Base-by-base conservation (phyloP, 352 stramenopile species). In the Peronosclerospora sorghi region DNA sequence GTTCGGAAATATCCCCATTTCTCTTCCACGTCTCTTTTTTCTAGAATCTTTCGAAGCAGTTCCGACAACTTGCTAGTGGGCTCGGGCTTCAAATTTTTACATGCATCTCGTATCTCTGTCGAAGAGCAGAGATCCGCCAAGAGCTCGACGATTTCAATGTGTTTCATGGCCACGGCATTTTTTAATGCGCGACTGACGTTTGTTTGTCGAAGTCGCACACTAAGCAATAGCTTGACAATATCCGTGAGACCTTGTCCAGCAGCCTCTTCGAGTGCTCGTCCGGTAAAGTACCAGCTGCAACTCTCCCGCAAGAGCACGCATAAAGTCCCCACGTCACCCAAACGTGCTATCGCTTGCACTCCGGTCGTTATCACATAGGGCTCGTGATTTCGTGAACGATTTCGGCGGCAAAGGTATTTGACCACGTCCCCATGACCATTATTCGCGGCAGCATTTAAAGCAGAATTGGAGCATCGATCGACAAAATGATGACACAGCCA, bases 391-490 rank as follows among this genome's bases (percentile, higher is more conserved):
- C 17, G 30, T 12, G 29, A 7, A 0, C 32, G 49, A 36, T 52
- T 56, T 10, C 24, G 49, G 8, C 49, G 42, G 10, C 49, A 57
- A 9, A 60, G 41, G 35, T 41, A 55, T 29, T 51, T 56, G 1
- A 54, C 54, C 26, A 62, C 36, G 4, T 62, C 42, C 7, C 48
- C 36, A 15, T 62, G 48, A 10, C 53, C 42, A 36, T 48, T 59
- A 24, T 42, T 48, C 9, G 52, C 52, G 23, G 46, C 47, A 4
- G 32, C 29, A 14, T 61, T 61, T 27, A 61, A 45, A n/a, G 41
- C 52, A n/a, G 13, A 15, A 45, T 41, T 56, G 5, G 52, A 61
- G 27, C 47, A 61, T 15, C 47, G 10, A 13, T 15, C 19, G 14
- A 56, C 30, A 32, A 49, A 56, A 29, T 56, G 52, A 29, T 32